Conservation (phyloP, 1,284 basidiomycete genomes). For the Rhizoctonia solani region DNA sequence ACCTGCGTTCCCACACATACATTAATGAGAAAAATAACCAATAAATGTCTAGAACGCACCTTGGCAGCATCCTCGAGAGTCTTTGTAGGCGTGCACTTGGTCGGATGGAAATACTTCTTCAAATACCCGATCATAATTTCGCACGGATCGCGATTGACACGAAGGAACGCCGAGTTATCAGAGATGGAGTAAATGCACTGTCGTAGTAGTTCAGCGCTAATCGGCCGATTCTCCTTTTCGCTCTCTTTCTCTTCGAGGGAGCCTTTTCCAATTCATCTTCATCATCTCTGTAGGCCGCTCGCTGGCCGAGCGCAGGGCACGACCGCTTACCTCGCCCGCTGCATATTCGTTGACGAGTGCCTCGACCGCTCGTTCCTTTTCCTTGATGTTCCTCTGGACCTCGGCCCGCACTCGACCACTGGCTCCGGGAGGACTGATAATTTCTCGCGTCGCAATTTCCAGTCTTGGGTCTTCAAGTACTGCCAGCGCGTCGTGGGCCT, state of each 20-base stretch:
- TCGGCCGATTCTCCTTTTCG: background rate
- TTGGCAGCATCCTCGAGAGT: background rate
- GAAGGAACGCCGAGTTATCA: conserved; percentile 81
- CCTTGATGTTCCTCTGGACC: conserved; percentile 76
- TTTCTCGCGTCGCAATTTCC: conserved; percentile 71
- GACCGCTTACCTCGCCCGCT: conserved; percentile 41
- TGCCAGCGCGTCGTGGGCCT: conserved; percentile 62
- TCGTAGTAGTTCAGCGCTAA: conserved; percentile 43
- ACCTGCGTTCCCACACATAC: background rate
- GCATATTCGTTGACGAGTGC: conserved; percentile 64
- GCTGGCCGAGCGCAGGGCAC: background rate
- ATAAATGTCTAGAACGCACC: background rate
- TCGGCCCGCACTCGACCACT: conserved; percentile 71
- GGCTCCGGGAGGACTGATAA: conserved; percentile 52
- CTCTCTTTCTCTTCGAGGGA: background rate
- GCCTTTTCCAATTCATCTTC: background rate
- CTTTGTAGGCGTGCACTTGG: conserved; percentile 57
- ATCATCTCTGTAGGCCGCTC: background rate
- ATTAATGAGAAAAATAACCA: background rate
- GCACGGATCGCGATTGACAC: conserved; percentile 80
- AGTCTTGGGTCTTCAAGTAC: conserved; percentile 74
- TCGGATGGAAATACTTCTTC: conserved; percentile 74
- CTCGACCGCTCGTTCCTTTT: conserved; percentile 80
- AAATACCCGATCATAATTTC: conserved; percentile 76
- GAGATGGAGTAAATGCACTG: conserved; percentile 83